Evolutionary conservation across 768 basidiomycete species (phyloP).

Genomic region (Tricholoma sp.): DNA sequence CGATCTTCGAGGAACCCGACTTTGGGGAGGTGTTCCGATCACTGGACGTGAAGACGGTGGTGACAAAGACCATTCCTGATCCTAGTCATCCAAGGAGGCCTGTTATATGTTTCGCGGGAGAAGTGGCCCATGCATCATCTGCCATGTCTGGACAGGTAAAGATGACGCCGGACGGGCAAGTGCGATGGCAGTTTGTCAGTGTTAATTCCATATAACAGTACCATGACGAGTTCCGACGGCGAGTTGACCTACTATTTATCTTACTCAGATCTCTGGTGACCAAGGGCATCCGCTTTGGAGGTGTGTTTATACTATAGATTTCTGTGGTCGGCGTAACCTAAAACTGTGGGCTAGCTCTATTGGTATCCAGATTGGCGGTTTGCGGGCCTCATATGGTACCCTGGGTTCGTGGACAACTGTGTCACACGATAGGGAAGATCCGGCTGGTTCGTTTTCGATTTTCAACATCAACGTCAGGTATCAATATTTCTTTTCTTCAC

Average conservation of each 20-base stretch:
- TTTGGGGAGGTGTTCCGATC: conserved; percentile 51
- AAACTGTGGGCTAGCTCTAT: conserved; percentile 39
- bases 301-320: conserved; percentile 28
- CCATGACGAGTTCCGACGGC: too few relatives aligned
- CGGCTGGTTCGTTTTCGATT: conserved; percentile 32
- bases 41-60: conserved; percentile 40
- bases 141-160: conserved; percentile 49
- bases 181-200: conserved; percentile 64
- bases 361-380: conserved; percentile 55
- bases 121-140: conserved; percentile 39
- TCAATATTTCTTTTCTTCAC: not conserved
- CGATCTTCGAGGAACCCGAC: conserved; percentile 44
- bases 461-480: not conserved
- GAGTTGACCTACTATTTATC: not conserved
- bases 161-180: conserved; percentile 51
- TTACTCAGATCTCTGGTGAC: conserved; percentile 44
- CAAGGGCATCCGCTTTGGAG: conserved; percentile 51
- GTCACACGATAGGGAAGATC: conserved; percentile 40
- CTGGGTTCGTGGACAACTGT: conserved; percentile 48
- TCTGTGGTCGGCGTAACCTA: not conserved
- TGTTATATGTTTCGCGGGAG: conserved; percentile 48
- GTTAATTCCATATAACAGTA: too few relatives aligned
- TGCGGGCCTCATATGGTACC: conserved; percentile 55
- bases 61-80: conserved; percentile 38
- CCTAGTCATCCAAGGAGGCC: conserved; percentile 46